Conservation (phyloP, 257 asterid genomes). For the Nicotiana paniculata region DNA sequence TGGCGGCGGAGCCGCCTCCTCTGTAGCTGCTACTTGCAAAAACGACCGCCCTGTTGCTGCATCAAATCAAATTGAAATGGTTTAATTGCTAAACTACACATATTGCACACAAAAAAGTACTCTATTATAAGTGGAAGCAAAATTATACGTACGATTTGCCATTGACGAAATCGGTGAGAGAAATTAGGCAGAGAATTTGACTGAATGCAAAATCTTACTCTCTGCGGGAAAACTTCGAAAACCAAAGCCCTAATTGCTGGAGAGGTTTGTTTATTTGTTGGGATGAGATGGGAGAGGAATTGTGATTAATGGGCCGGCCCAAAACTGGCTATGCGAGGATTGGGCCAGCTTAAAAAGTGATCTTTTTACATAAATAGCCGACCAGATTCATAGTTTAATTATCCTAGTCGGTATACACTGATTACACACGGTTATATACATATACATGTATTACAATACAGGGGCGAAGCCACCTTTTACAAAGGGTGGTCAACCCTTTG, state of each 20-base stretch:
- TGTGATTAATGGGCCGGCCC: not conserved
- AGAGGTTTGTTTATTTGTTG: too few species aligned
- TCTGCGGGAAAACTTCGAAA: not conserved
- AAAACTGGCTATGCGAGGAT: not conserved
- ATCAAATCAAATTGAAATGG: not conserved
- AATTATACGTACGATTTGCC: conserved; percentile 24
- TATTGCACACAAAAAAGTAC: not conserved
- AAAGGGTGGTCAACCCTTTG: too few species aligned
- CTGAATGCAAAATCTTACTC: not conserved
- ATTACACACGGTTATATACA: too few species aligned
- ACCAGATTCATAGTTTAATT: too few species aligned
- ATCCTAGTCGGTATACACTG: too few species aligned
- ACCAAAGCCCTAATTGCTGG: not conserved
- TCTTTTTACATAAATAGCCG: too few species aligned
- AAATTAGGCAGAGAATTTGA: not conserved
- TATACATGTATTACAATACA: too few species aligned
- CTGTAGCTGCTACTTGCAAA: conserved; percentile 82
- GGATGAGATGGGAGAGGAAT: not conserved
- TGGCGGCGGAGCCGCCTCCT: conserved; percentile 71
- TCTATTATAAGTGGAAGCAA: not conserved
- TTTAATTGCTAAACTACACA: not conserved
- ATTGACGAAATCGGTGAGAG: conserved; percentile 5
- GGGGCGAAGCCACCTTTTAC: too few species aligned
- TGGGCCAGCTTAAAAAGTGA: too few species aligned
- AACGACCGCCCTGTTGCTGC: conserved; percentile 67